Evolutionary conservation across 768 basidiomycete species (phyloP), one percentile per base, ranked within the genome.

Genomic region (Cystobasidiopsis lactophilus): DNA sequence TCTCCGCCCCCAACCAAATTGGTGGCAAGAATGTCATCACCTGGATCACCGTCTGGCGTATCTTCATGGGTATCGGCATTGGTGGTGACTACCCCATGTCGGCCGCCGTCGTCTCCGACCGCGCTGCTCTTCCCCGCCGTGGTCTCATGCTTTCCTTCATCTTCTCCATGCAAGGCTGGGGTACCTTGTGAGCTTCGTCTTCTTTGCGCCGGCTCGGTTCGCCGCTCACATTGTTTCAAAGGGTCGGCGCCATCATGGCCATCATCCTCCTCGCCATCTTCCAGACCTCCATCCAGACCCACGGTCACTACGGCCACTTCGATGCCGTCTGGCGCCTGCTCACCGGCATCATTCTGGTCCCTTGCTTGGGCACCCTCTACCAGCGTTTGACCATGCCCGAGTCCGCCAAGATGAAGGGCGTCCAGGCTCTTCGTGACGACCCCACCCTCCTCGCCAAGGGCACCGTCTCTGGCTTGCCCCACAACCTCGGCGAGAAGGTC

Each of bases 261-360:
- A 73, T 82, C 60, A 68, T 82, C 57, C 74, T 80, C 19, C 69
- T 83, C 29, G 68, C 72, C 1, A 72, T 71, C 38, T 83, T 80
- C 68, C 77, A 75, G 60, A 65, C 69, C 54, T 72, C 72, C 9
- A 80, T 83, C 73, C 71, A 80, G 39, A 73, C 66, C 38, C 66
- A 74, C 46, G 71, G 72, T 7, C 66, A 79, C 62, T 74, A 71
- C 3, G 72, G 71, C 54, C 79, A 79, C 62, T 47, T 80, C 21
- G 79, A 81, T 56, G 81, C 52, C 74, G 76, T 76, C 2, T 84
- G 82, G 82, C 71, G 82, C 19, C 79, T 84, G 57, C 69, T 76
- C 53, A 65, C 82, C 50, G 81, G 79, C n/a, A 48, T 84, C 13
- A 78, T 77, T n/a, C 72, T 82, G 47, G 59, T 84, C 9, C 82